phyloP scores from a whole-genome alignment of 148 eudicot genomes.

The Chenopodium suecicum region DNA sequence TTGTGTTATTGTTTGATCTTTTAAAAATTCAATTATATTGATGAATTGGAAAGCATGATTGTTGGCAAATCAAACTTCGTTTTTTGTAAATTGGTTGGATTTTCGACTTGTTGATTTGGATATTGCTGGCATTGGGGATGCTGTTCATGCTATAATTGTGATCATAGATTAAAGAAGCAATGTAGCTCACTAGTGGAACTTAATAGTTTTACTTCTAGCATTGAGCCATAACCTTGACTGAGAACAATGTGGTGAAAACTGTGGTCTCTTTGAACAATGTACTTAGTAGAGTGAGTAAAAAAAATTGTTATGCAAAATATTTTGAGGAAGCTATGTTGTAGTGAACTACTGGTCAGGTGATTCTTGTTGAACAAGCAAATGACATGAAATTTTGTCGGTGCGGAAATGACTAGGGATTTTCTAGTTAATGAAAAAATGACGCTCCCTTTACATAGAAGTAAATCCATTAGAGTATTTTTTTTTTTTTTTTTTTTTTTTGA shows the following conservation, averaged over 20 bases:
- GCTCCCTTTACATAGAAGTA: not conserved
- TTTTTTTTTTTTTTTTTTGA: not conserved
- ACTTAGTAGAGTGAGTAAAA: not conserved
- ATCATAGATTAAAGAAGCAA: not conserved
- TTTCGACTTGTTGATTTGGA: not conserved
- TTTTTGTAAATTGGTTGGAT: not conserved
- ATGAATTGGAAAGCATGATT: constrained; percentile 3
- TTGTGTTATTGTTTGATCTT: constrained; percentile 9
- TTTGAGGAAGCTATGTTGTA: not conserved
- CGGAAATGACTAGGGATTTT: not conserved
- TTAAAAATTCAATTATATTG: not conserved
- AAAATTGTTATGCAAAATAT: not conserved
- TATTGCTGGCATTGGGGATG: not conserved
- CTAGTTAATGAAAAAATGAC: not conserved
- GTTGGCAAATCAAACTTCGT: constrained; percentile 2
- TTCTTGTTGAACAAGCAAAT: not conserved
- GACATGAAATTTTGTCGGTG: not conserved
- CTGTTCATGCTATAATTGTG: not conserved
- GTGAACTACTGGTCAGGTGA: not conserved
- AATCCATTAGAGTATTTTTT: not conserved
- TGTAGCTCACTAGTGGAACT: not conserved
- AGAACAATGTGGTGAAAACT: not conserved
- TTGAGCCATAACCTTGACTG: not conserved
- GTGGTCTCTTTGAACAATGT: not conserved
- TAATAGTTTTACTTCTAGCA: not conserved